Evolutionary conservation across 768 basidiomycete genomes (phyloP).

Genomic region (Leccinum aurantiacum): DNA sequence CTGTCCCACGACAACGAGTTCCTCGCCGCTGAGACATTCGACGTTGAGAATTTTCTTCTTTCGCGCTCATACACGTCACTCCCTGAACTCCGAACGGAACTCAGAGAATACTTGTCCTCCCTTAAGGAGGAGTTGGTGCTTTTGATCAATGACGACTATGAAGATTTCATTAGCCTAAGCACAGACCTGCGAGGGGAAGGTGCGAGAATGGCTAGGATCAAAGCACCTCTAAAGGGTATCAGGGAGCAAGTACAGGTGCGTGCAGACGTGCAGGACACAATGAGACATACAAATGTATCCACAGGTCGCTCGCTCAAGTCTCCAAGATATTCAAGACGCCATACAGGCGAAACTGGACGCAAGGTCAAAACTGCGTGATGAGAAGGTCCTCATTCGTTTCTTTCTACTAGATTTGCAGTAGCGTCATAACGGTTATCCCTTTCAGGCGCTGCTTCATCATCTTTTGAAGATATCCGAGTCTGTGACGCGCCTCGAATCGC

Average conservation of each 20-base stretch:
- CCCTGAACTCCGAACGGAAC: conserved; percentile 82
- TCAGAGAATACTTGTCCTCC: conserved; percentile 78
- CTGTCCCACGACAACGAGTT: conserved; percentile 79
- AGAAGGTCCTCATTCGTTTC: conserved; percentile 53
- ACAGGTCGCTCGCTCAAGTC: conserved; percentile 57
- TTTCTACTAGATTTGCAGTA: not conserved
- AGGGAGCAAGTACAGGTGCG: conserved; percentile 68
- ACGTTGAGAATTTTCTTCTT: conserved; percentile 85
- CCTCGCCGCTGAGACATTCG: conserved; percentile 66
- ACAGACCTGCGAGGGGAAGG: conserved; percentile 90
- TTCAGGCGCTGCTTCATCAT: conserved; percentile 78
- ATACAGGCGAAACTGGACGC: conserved; percentile 78
- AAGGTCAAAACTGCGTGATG: conserved; percentile 75
- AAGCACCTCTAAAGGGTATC: conserved; percentile 63
- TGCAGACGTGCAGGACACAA: conserved; percentile 13
- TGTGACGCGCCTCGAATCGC: conserved; percentile 80
- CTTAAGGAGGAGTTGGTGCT: conserved; percentile 93
- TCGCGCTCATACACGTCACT: conserved; percentile 83
- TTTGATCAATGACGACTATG: conserved; percentile 97
- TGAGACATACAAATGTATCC: not conserved
- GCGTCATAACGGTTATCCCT: conserved; percentile 7
- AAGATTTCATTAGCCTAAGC: conserved; percentile 94
- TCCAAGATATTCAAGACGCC: conserved; percentile 66
- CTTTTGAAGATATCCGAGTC: conserved; percentile 93
- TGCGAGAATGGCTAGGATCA: conserved; percentile 62